phyloP scores from a whole-genome alignment of 495 filamentous ascomycete genomes.

The Penicillium canariense region DNA sequence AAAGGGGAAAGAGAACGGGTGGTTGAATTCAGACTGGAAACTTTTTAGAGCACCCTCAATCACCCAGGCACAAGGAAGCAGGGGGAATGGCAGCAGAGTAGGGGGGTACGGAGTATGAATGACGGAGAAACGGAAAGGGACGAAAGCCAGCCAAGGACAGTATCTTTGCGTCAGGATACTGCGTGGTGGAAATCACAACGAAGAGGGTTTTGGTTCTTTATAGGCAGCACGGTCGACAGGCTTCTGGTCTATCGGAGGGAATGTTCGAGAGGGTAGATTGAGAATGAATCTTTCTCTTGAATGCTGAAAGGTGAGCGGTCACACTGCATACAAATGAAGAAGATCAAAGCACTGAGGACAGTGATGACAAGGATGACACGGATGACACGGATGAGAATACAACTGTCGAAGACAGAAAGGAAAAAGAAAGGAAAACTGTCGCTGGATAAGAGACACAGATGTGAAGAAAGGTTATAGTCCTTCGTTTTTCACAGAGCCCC shows the following conservation, averaged over 20 bases:
- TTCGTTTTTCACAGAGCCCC: constrained; percentile 22
- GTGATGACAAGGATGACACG: background rate
- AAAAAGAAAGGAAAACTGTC: constrained; percentile 13
- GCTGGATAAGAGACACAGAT: constrained; percentile 14
- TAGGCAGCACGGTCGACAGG: constrained; percentile 23
- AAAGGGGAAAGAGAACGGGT: constrained; percentile 10
- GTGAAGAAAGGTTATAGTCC: constrained; percentile 19
- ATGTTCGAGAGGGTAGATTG: constrained; percentile 26
- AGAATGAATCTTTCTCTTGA: constrained; percentile 31
- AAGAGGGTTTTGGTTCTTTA: constrained; percentile 12
- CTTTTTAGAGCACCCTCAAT: constrained; percentile 30
- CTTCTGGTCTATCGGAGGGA: constrained; percentile 31
- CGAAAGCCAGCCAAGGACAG: background rate
- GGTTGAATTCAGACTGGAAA: constrained; percentile 36
- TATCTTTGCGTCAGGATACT: background rate
- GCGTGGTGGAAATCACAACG: background rate
- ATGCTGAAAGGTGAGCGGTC: constrained; percentile 30
- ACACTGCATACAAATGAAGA: constrained; percentile 43
- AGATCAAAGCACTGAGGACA: constrained; percentile 18
- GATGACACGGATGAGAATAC: constrained; percentile 32
- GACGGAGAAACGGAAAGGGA: background rate
- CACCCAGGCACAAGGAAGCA: constrained; percentile 26
- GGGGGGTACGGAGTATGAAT: background rate
- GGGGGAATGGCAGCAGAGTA: background rate
- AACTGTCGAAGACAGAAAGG: constrained; percentile 18